Percentiles rank a stretch among this genome's conserved stretches.
These are phyloP conservation scores for Leptomonas seymouri DNA, from an alignment of 208 protist species.

Conservation along the genomic window DNA sequence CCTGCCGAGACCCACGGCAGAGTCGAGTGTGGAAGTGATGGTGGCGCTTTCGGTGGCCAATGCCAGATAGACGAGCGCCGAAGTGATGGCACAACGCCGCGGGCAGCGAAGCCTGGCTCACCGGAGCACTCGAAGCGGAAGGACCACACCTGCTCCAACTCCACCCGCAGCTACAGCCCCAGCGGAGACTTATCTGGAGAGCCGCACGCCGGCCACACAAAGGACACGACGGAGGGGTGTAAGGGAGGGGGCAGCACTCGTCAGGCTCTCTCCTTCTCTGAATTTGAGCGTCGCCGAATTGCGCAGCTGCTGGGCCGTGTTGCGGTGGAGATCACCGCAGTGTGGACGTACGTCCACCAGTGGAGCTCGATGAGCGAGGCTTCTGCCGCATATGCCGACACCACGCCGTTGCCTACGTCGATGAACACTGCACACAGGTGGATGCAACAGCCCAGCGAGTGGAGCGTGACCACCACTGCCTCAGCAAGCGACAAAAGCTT, in stretches of 20 bases:
- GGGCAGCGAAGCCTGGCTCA: too few relatives aligned
- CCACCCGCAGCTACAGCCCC: too few relatives aligned
- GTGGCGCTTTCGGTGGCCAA: too few relatives aligned
- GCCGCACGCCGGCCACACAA: too few relatives aligned
- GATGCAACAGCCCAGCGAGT: constrained; percentile 19
- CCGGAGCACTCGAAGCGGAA: too few relatives aligned
- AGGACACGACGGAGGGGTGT: neutral
- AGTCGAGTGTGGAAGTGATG: neutral
- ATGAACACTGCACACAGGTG: constrained; percentile 1
- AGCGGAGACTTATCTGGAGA: too few relatives aligned
- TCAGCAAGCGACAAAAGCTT: neutral
- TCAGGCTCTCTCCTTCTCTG: constrained; percentile 30
- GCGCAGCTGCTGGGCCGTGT: constrained; percentile 58
- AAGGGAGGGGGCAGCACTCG: constrained; percentile 3
- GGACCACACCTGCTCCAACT: too few relatives aligned
- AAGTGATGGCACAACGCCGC: too few relatives aligned
- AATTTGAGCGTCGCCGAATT: constrained; percentile 61
- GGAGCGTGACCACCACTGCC: constrained; percentile 5
- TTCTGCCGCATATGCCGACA: too few relatives aligned
- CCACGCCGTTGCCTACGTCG: neutral
- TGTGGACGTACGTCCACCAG: constrained; percentile 33
- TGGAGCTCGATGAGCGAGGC: neutral
- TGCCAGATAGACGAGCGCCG: too few relatives aligned
- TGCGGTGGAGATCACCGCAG: constrained; percentile 48
- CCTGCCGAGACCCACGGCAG: neutral